phyloP scores from a whole-genome alignment of 2,329 filamentous ascomycete species.

The Fusarium sp. region DNA sequence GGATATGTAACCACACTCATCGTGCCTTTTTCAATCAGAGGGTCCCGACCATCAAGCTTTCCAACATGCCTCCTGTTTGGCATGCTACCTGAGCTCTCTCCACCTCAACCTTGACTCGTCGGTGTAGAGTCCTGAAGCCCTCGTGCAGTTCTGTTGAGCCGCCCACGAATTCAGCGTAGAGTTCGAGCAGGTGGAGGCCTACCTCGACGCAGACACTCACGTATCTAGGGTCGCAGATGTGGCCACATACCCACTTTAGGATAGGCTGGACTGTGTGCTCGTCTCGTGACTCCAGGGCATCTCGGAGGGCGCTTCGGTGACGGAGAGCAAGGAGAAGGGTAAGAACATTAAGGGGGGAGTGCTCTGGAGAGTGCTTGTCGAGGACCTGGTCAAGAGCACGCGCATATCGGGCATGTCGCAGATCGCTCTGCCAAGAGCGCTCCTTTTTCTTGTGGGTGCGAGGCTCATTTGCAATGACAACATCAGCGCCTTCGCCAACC shows the following conservation, averaged over 20 bases:
- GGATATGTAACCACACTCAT: conserved; percentile 42
- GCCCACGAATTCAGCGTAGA: conserved; percentile 86
- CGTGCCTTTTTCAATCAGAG: conserved; percentile 41
- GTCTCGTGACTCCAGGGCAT: conserved; percentile 85
- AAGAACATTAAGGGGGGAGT: conserved; percentile 75
- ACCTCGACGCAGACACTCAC: conserved; percentile 87
- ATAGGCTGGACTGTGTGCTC: conserved; percentile 87
- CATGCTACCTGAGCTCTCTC: conserved; percentile 88
- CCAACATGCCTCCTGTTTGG: conserved; percentile 89
- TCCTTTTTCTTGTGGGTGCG: conserved; percentile 70
- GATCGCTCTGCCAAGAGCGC: conserved; percentile 83
- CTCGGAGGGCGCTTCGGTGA: conserved; percentile 87
- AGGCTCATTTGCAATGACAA: conserved; percentile 84
- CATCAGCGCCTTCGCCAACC: conserved; percentile 86
- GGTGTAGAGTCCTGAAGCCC: conserved; percentile 77
- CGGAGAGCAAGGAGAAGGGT: conserved; percentile 87
- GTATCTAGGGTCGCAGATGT: conserved; percentile 87
- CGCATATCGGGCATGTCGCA: conserved; percentile 84
- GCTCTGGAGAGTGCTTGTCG: conserved; percentile 64
- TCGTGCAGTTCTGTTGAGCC: conserved; percentile 80
- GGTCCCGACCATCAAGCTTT: conserved; percentile 68
- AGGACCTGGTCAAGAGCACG: conserved; percentile 86
- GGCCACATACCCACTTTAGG: conserved; percentile 84
- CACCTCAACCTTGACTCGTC: conserved; percentile 81
- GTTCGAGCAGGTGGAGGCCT: conserved; percentile 84